Conservation (phyloP, 306 rosid genomes). For the Castanopsis chinensis region DNA sequence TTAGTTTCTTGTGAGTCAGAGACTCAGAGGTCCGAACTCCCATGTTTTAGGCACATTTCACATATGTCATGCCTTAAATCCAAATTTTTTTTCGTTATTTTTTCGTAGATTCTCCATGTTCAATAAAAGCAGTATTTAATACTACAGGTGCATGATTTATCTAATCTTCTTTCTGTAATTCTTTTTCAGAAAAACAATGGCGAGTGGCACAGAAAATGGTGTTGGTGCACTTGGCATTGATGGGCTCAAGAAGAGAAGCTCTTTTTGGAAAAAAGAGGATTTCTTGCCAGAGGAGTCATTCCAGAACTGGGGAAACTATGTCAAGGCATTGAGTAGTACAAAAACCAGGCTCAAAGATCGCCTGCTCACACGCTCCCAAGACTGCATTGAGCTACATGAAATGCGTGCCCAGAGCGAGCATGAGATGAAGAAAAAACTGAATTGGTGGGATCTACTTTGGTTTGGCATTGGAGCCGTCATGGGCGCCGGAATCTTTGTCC, state of each 20-base stretch:
- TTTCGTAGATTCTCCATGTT: too few relatives aligned
- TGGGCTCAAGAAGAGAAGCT: background rate
- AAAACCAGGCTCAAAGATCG: slow-evolving; percentile 24
- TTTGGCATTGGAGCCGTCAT: slow-evolving; percentile 26
- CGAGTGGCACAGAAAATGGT: background rate
- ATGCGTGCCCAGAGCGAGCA: slow-evolving; percentile 21
- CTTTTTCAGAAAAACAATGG: background rate
- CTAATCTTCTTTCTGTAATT: background rate
- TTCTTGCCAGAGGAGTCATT: slow-evolving; percentile 38
- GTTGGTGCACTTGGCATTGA: background rate
- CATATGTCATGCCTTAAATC: too few relatives aligned
- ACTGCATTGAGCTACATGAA: slow-evolving; percentile 17
- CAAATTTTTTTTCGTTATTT: too few relatives aligned
- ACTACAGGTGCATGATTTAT: too few relatives aligned
- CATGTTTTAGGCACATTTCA: too few relatives aligned
- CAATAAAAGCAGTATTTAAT: too few relatives aligned
- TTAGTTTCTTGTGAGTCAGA: too few relatives aligned
- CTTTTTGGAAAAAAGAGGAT: slow-evolving; percentile 19
- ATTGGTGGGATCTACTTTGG: slow-evolving; percentile 38
- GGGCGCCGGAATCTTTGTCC: slow-evolving; percentile 34
- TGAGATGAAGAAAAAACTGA: slow-evolving; percentile 33
- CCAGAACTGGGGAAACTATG: slow-evolving; percentile 28
- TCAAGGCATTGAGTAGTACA: slow-evolving; percentile 16
- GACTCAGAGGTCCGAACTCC: too few relatives aligned
- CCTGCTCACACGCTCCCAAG: slow-evolving; percentile 13